Percentiles rank a stretch among this genome's conserved stretches.
phyloP scores from a whole-genome alignment of 768 basidiomycete species.

The Clitopilus passeckerianus region DNA sequence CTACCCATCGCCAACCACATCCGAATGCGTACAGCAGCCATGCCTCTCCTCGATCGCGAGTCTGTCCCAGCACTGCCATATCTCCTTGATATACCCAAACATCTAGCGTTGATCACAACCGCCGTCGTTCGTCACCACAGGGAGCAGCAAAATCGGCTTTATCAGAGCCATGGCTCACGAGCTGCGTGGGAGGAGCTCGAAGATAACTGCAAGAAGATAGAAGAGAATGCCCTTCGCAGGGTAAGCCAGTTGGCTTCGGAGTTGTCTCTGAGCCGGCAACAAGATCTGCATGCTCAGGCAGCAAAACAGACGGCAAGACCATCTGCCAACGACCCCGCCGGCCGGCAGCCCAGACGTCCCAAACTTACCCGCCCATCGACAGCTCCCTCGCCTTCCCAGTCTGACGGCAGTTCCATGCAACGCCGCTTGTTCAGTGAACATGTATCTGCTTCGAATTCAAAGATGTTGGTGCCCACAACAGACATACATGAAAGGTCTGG shows the following conservation, averaged over 20 bases:
- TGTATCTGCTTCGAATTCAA: slow-evolving; percentile 11
- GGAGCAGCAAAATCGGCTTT: slow-evolving; percentile 29
- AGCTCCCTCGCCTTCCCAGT: slow-evolving; percentile 30
- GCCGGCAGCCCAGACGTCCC: background rate
- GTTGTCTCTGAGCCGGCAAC: slow-evolving; percentile 22
- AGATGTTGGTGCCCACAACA: slow-evolving; percentile 9
- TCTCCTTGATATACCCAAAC: slow-evolving; percentile 71
- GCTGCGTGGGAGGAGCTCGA: slow-evolving; percentile 29
- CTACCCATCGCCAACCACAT: slow-evolving; percentile 50
- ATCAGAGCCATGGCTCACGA: slow-evolving; percentile 21
- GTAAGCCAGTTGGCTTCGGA: slow-evolving; percentile 57
- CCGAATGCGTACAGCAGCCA: slow-evolving; percentile 48
- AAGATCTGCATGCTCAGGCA: background rate
- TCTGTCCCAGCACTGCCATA: slow-evolving; percentile 70
- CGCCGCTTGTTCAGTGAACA: slow-evolving; percentile 20
- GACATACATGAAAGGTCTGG: slow-evolving; percentile 9
- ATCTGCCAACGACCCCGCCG: background rate
- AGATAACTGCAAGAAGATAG: slow-evolving; percentile 64
- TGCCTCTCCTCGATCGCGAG: slow-evolving; percentile 61
- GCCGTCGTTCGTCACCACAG: slow-evolving; percentile 66
- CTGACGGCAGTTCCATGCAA: slow-evolving; percentile 18
- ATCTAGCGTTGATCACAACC: slow-evolving; percentile 72
- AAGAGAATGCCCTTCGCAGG: slow-evolving; percentile 60
- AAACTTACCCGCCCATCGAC: slow-evolving; percentile 37
- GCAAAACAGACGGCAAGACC: background rate